Conservation (phyloP, 2,329 filamentous ascomycete species). For the Monilinia fructicola region DNA sequence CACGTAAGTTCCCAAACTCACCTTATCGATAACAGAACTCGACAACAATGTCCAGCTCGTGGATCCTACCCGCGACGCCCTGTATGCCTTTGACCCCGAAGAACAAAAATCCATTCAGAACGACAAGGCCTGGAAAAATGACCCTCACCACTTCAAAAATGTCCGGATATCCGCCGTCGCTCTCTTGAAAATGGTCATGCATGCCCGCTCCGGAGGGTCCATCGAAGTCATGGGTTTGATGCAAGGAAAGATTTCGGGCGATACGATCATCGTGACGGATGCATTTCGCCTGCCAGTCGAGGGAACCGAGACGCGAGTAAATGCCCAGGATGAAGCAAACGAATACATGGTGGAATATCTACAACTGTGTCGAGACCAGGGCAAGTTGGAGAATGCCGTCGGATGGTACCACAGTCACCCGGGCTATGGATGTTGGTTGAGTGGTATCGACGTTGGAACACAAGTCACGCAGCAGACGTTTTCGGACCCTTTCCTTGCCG, state of each 20-base stretch:
- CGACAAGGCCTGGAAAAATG: slow-evolving; percentile 70
- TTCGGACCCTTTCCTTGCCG: slow-evolving; percentile 88
- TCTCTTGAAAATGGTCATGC: slow-evolving; percentile 98
- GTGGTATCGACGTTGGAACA: slow-evolving; percentile 90
- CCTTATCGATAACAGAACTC: slow-evolving; percentile 61
- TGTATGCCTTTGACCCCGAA: slow-evolving; percentile 76
- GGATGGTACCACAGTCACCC: slow-evolving; percentile 99
- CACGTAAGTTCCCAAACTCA: slow-evolving; percentile 28
- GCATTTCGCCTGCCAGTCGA: slow-evolving; percentile 93
- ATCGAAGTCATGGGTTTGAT: slow-evolving; percentile 98
- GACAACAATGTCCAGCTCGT: slow-evolving; percentile 83
- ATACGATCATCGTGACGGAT: slow-evolving; percentile 89
- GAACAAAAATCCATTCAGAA: slow-evolving; percentile 66
- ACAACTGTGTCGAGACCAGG: slow-evolving; percentile 71
- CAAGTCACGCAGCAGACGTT: slow-evolving; percentile 82
- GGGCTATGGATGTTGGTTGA: slow-evolving; percentile 97
- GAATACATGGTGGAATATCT: slow-evolving; percentile 94
- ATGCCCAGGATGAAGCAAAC: slow-evolving; percentile 92
- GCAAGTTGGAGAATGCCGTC: slow-evolving; percentile 83
- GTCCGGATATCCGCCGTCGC: slow-evolving; percentile 93
- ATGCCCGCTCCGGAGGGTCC: slow-evolving; percentile 88
- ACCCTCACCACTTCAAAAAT: slow-evolving; percentile 86
- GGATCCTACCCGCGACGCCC: slow-evolving; percentile 82
- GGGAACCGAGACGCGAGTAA: slow-evolving; percentile 97
- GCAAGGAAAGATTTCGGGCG: slow-evolving; percentile 86